Base-by-base conservation (phyloP, 2,329 filamentous ascomycete genomes). In the Dryadomyces quercus-mongolicae region DNA sequence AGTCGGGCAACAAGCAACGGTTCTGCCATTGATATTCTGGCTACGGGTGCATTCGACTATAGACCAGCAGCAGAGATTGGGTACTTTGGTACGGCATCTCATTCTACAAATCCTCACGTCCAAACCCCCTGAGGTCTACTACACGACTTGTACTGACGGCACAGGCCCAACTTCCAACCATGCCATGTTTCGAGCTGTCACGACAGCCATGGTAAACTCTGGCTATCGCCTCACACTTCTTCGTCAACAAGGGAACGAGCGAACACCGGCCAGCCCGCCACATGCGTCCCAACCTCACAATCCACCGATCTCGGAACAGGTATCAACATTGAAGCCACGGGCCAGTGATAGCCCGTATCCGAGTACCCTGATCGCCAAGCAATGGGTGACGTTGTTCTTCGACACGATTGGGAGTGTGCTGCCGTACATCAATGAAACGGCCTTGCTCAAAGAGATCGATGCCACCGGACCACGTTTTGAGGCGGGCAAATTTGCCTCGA, bases 131-230 rank as follows among this genome's bases (percentile, higher is more conserved):
- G n/a, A n/a, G n/a, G n/a, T n/a, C n/a, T n/a, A n/a, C n/a, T n/a
- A n/a, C n/a, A n/a, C n/a, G n/a, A n/a, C n/a, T n/a, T n/a, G 2
- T 49, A 15, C 36, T 49, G 16, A 9, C 22, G 15, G 12, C 16
- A n/a, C 36, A 66, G 63, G 64, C 7, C 56, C 64, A 7, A 65
- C 60, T 38, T 64, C 64, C 9, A 66, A 66, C 42, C 64, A 66
- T 51, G 61, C 63, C 10, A 56, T 65, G 42, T 66, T 65, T 51
- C 58, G 62, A 47, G 60, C 61, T 7, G 55, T 66, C 3, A 62
- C 63, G 0, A 58, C 58, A 1, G 60, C 57, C 21, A 62, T 66
- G 18, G 62, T 61, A 7, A 63, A 63, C 38, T 53, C 61, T 10
- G 58, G 60, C 7, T 62, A 60, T 44, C 55, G 56, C 2, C 50